These are phyloP conservation scores for Tephrocybe sp. DNA, from an alignment of 768 basidiomycete genomes.

Conservation along the genomic window DNA sequence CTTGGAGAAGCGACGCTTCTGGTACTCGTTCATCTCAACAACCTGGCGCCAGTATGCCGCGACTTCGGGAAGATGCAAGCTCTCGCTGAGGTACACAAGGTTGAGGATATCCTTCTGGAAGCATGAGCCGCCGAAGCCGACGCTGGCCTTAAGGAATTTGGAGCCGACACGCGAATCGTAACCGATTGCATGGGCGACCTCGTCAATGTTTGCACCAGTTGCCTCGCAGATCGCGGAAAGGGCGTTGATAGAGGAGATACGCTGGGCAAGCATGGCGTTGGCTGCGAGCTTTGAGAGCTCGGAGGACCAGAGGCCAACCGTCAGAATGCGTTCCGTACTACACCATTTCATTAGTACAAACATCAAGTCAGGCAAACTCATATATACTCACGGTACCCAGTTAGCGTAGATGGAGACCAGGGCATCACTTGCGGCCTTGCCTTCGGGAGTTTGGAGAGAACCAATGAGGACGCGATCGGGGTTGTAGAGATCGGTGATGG, in stretches of 20 bases:
- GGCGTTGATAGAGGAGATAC: conserved; percentile 97
- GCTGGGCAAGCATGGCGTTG: conserved; percentile 99
- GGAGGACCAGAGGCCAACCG: conserved; percentile 97
- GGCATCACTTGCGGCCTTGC: conserved; percentile 74
- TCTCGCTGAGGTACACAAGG: conserved; percentile 95
- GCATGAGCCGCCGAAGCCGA: conserved; percentile 97
- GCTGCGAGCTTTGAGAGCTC: conserved; percentile 98
- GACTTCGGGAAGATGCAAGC: conserved; percentile 92
- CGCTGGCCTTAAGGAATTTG: conserved; percentile 93
- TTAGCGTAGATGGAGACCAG: conserved; percentile 86
- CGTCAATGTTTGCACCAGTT: conserved; percentile 98
- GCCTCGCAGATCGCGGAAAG: conserved; percentile 98
- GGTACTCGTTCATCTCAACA: conserved; percentile 98
- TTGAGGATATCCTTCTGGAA: conserved; percentile 99
- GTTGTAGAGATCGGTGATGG: conserved; percentile 81
- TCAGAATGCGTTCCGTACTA: conserved; percentile 80
- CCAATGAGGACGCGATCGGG: conserved; percentile 98
- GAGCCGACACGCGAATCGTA: conserved; percentile 91
- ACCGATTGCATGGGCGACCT: conserved; percentile 93
- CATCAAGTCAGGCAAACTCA: background rate
- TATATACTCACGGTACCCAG: conserved; percentile 87
- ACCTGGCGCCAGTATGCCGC: conserved; percentile 98
- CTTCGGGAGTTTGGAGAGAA: conserved; percentile 87
- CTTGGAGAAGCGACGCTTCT: conserved; percentile 95
- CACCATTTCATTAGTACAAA: background rate